Percentiles rank a stretch among this genome's conserved stretches.
phyloP scores from a whole-genome alignment of 768 basidiomycete species.

The Podaxis carcinomalis region DNA sequence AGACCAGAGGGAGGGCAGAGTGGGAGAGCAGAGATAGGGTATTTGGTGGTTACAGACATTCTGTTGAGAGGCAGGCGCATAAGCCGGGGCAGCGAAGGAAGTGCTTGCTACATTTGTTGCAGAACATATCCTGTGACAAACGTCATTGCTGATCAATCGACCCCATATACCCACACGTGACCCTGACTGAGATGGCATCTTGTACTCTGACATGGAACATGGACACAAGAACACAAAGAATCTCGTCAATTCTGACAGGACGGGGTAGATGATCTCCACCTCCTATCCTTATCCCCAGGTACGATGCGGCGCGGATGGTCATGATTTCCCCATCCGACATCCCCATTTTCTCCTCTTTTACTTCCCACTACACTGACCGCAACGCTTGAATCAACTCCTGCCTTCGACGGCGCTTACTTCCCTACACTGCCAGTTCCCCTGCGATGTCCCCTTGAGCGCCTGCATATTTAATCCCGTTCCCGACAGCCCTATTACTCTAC shows the following conservation, averaged over 20 bases:
- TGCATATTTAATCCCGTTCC: not conserved
- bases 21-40: conserved; percentile 48
- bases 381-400: no score
- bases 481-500: not conserved
- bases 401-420: not conserved
- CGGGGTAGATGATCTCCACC: no score
- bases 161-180: not conserved
- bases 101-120: not conserved
- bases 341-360: no score
- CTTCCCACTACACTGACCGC: no score
- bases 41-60: conserved; percentile 20
- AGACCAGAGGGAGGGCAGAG: conserved; percentile 37
- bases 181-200: not conserved
- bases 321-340: no score
- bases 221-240: no score
- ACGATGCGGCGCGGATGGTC: no score
- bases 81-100: not conserved
- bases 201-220: not conserved
- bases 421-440: not conserved
- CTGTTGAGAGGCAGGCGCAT: conserved; percentile 8
- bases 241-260: no score
- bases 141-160: conserved; percentile 3
- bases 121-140: not conserved
- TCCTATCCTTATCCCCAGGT: no score
- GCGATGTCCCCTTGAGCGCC: not conserved